Conservation (phyloP, 225 moss, liverwort and hornwort genomes). For the Sphagnum tenellum region DNA sequence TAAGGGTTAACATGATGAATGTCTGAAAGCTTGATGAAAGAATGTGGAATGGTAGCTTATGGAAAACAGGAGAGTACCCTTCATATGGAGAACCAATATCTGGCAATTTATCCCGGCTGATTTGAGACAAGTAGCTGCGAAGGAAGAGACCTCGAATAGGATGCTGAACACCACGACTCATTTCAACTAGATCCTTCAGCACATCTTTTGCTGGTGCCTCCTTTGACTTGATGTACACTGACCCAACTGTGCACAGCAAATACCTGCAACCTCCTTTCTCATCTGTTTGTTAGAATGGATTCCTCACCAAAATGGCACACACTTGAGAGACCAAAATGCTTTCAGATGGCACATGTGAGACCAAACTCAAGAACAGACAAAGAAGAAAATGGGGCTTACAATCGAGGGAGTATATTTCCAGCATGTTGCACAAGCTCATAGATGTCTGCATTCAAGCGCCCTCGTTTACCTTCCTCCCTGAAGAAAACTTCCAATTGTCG, state of each 20-base stretch:
- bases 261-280: slow-evolving; percentile 59
- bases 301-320: no score
- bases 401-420: slow-evolving; percentile 86
- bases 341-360: no score
- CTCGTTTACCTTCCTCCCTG: slow-evolving; percentile 82
- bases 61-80: slow-evolving; percentile 38
- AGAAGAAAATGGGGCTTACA: slow-evolving; percentile 36
- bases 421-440: slow-evolving; percentile 98
- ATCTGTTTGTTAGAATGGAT: background rate
- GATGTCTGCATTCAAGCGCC: slow-evolving; percentile 85
- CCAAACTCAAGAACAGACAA: no score
- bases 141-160: slow-evolving; percentile 90
- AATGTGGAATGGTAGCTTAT: no score
- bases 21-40: no score
- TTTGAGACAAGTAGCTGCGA: slow-evolving; percentile 95
- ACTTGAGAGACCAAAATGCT: no score
- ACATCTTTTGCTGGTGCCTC: slow-evolving; percentile 98
- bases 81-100: slow-evolving; percentile 87
- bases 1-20: no score
- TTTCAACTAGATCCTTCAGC: slow-evolving; percentile 91
- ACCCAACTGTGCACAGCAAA: slow-evolving; percentile 94
- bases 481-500: slow-evolving; percentile 88
- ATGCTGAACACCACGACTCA: slow-evolving; percentile 97
- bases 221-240: slow-evolving; percentile 89
- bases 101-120: slow-evolving; percentile 89